These are phyloP conservation scores for Mortierella sp. DNA, from an alignment of 371 early-diverging fungal genomes.

Conservation along the genomic window DNA sequence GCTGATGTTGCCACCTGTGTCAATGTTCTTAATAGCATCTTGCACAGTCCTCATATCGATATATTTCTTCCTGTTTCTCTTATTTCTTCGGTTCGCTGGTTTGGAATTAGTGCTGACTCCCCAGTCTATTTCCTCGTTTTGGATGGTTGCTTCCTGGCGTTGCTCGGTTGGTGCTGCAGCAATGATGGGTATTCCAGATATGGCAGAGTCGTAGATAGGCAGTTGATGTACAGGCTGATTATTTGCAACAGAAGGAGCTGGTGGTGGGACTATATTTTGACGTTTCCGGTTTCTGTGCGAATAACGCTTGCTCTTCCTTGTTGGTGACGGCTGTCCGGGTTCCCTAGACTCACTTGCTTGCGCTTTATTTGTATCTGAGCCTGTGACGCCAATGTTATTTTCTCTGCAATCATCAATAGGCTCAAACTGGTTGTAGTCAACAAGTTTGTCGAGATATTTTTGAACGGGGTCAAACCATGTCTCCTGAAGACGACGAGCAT, in stretches of 20 bases:
- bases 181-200: neutral
- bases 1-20: neutral
- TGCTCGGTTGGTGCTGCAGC: neutral
- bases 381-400: neutral
- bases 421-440: neutral
- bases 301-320: neutral
- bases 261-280: neutral
- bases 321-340: neutral
- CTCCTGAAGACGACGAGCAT: neutral
- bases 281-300: neutral
- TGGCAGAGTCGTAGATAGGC: neutral
- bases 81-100: neutral
- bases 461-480: neutral
- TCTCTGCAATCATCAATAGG: conserved; percentile 9
- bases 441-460: conserved; percentile 7
- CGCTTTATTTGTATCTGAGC: neutral
- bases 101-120: neutral
- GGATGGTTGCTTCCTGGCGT: neutral
- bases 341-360: neutral
- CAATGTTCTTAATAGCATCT: neutral
- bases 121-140: neutral
- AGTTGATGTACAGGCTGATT: neutral
- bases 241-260: neutral
- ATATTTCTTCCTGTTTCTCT: neutral
- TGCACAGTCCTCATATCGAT: neutral